These are phyloP conservation scores for Pythium chondricola DNA, from an alignment of 352 stramenopile genomes.

Conservation along the genomic window DNA sequence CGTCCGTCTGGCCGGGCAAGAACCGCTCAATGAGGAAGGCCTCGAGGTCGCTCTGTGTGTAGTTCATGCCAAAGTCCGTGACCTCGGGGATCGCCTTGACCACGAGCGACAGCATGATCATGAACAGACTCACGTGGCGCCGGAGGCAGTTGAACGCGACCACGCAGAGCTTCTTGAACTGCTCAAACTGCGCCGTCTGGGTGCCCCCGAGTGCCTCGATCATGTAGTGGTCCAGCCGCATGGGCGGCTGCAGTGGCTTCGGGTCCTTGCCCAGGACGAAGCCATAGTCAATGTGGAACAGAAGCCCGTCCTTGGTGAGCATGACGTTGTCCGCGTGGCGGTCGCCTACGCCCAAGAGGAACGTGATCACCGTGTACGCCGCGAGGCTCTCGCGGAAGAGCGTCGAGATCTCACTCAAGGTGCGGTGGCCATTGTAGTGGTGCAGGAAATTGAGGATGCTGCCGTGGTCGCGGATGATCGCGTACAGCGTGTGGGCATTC, in stretches of 20 bases:
- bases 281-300: constrained; percentile 99
- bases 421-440: constrained; percentile 81
- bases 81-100: constrained; percentile 81
- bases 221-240: constrained; percentile 94
- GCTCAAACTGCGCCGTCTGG: constrained; percentile 72
- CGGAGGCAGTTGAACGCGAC: constrained; percentile 85
- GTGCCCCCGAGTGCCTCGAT: constrained; percentile 79
- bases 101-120: constrained; percentile 82
- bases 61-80: constrained; percentile 81
- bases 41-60: constrained; percentile 80
- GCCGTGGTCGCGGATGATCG: constrained; percentile 78
- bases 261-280: constrained; percentile 98
- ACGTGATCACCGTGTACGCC: constrained; percentile 99
- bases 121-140: constrained; percentile 80
- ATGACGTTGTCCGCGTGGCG: constrained; percentile 99
- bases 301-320: constrained; percentile 92
- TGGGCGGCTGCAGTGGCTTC: constrained; percentile 96
- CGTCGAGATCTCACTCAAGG: constrained; percentile 78
- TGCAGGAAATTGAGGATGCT: constrained; percentile 83
- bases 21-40: constrained; percentile 82
- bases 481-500: constrained; percentile 79
- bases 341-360: constrained; percentile 98
- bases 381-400: constrained; percentile 90
- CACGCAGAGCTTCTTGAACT: constrained; percentile 85
- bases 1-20: constrained; percentile 70